Base-by-base conservation (phyloP, 2,329 filamentous ascomycete species). In the Diaporthe citriasiana region DNA sequence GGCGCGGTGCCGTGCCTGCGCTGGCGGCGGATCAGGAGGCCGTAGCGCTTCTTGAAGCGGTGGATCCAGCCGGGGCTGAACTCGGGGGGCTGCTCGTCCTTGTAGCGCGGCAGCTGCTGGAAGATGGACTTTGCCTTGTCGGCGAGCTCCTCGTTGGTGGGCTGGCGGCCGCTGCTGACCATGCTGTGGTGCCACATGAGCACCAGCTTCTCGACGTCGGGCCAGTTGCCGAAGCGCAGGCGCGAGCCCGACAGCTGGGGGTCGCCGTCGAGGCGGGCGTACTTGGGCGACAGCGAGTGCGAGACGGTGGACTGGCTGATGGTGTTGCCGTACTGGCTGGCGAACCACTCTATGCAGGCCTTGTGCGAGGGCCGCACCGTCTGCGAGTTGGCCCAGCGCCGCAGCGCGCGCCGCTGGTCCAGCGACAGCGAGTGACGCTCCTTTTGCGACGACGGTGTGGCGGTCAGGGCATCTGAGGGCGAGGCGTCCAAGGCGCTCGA, bases 51-150 rank as follows among this genome's bases (percentile, higher is more conserved):
- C 82, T 91, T 91, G 82, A 91, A 91, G 47, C 89, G 86, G 77
- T 91, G 89, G 73, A 91, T 91, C 89, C 89, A 91, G 53, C 89
- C 89, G 0, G 89, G 89, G 0, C 89, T 91, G 79, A 91, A 91
- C 80, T 91, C 89, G 60, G 89, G 89, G 1, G 89, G 83, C n/a
- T 82, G 81, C 79, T 91, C 89, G 76, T 89, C 89, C 79, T 89
- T 90, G 80, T 91, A 91, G 25, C 89, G 88, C 22, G 89, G 89
- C 38, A 91, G 83, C 77, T 89, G 87, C 56, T 83, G 82, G 80
- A 91, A 91, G 77, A 91, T 90, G 73, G 82, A 79, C 79, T 90
- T 91, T 56, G 89, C 89, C 83, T 91, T 91, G 45, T 91, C 89
- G 75, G 88, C 89, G 4, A 91, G 84, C 80, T 91, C 89, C 77